Evolutionary conservation across 139 green algal genomes (phyloP).

Genomic region (Pleodorina starrii): DNA sequence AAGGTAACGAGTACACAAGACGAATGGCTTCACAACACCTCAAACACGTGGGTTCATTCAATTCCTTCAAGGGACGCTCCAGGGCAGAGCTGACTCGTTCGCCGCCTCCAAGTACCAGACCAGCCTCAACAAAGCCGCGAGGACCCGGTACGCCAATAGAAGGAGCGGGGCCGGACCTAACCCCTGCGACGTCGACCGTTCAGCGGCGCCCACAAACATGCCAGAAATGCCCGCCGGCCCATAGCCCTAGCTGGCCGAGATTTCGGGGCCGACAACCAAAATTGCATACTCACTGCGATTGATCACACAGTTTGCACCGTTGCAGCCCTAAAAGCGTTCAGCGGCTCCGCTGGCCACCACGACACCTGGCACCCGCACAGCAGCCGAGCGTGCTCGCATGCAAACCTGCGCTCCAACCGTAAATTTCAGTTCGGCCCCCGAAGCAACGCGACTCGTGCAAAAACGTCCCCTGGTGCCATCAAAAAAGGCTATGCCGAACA

Average conservation of each 20-base stretch:
- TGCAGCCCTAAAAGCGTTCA: not conserved
- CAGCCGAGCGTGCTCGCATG: not conserved
- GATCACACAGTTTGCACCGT: slow-evolving; percentile 14
- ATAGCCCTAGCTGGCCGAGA: not conserved
- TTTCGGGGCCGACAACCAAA: not conserved
- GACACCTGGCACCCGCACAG: too few species aligned
- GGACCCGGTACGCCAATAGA: too few species aligned
- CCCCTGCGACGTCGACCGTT: not conserved
- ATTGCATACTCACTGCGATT: slow-evolving; percentile 6
- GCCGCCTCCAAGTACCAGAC: too few species aligned
- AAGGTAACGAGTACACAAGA: too few species aligned
- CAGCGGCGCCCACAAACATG: not conserved
- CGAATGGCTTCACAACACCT: too few species aligned
- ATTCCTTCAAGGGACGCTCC: too few species aligned
- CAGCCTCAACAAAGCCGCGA: too few species aligned
- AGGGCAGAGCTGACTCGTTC: not conserved
- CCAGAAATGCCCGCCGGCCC: not conserved
- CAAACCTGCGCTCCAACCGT: not conserved
- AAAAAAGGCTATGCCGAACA: not conserved
- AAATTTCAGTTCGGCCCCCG: not conserved
- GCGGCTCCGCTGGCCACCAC: too few species aligned
- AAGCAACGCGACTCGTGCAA: not conserved
- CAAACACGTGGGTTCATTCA: too few species aligned
- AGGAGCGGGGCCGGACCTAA: too few species aligned
- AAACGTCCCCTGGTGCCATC: not conserved